phyloP scores from a whole-genome alignment of 768 basidiomycete species.

The Phlebiopsis flavidoalba region DNA sequence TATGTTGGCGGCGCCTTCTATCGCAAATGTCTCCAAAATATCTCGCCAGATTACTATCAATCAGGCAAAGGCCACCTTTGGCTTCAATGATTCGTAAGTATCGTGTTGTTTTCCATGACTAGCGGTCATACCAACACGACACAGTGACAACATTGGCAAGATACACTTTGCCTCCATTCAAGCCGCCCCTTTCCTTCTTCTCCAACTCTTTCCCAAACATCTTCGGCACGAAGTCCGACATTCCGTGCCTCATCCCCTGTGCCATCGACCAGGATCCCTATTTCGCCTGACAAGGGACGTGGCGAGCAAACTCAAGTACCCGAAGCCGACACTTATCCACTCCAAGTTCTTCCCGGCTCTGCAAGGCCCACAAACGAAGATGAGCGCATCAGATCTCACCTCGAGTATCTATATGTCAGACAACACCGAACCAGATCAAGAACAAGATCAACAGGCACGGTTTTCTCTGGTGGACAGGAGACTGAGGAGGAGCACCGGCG shows the following conservation, averaged over 20 bases:
- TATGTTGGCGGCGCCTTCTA: slow-evolving; percentile 93
- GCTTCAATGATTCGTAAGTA: slow-evolving; percentile 91
- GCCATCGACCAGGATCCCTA: slow-evolving; percentile 98
- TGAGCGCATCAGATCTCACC: slow-evolving; percentile 94
- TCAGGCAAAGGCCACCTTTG: slow-evolving; percentile 93
- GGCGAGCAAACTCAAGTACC: slow-evolving; percentile 90
- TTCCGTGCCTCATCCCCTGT: slow-evolving; percentile 94
- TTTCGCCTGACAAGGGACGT: slow-evolving; percentile 97
- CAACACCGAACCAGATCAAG: slow-evolving; percentile 87
- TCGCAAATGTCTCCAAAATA: slow-evolving; percentile 86
- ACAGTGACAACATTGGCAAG: slow-evolving; percentile 96
- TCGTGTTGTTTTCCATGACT: background rate
- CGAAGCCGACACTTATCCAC: slow-evolving; percentile 89
- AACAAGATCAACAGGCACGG: slow-evolving; percentile 96
- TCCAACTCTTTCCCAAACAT: slow-evolving; percentile 99
- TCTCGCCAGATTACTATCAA: slow-evolving; percentile 90
- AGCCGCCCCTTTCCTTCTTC: slow-evolving; percentile 95
- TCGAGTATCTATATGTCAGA: slow-evolving; percentile 97
- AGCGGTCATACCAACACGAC: background rate
- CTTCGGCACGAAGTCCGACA: slow-evolving; percentile 74
- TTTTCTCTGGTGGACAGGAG: slow-evolving; percentile 89
- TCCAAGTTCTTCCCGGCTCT: slow-evolving; percentile 98
- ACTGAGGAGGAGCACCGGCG: slow-evolving; percentile 92
- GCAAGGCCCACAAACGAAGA: slow-evolving; percentile 97
- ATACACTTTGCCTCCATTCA: slow-evolving; percentile 95